Conservation (phyloP, 768 basidiomycete genomes). For the Pleurotus pulmonarius region DNA sequence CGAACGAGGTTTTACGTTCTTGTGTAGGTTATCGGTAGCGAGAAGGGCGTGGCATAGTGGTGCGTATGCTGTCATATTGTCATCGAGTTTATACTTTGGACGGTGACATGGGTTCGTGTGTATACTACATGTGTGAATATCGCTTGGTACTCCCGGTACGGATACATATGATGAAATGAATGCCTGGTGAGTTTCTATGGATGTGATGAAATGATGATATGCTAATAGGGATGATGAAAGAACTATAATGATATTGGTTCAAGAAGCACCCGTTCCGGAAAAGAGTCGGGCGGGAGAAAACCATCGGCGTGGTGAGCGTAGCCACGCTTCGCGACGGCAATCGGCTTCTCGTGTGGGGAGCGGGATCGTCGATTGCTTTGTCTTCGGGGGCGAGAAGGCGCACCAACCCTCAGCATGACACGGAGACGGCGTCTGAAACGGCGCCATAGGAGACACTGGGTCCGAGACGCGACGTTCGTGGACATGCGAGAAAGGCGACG, state of each 20-base stretch:
- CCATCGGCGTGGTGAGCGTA: slow-evolving; percentile 47
- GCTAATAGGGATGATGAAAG: neutral
- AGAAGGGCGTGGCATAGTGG: too few species aligned
- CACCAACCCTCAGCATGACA: slow-evolving; percentile 5
- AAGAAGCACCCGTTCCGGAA: slow-evolving; percentile 34
- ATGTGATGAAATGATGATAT: neutral
- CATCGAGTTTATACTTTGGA: too few species aligned
- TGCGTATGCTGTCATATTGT: too few species aligned
- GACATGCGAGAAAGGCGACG: slow-evolving; percentile 30
- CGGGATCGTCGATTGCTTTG: slow-evolving; percentile 14
- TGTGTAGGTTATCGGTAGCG: too few species aligned
- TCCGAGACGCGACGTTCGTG: slow-evolving; percentile 26
- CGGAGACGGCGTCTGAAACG: slow-evolving; percentile 5
- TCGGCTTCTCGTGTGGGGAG: slow-evolving; percentile 22
- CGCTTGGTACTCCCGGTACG: neutral
- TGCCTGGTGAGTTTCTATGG: neutral
- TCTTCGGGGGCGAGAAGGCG: slow-evolving; percentile 24
- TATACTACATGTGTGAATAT: too few species aligned
- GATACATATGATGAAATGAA: neutral
- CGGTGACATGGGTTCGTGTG: too few species aligned
- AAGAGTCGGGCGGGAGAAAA: slow-evolving; percentile 53
- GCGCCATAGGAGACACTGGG: slow-evolving; percentile 26
- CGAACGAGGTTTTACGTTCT: too few species aligned
- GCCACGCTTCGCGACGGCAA: slow-evolving; percentile 25
- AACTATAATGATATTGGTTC: slow-evolving; percentile 7